Base-by-base conservation (phyloP, 768 basidiomycete genomes). In the Lactarius evosmus region DNA sequence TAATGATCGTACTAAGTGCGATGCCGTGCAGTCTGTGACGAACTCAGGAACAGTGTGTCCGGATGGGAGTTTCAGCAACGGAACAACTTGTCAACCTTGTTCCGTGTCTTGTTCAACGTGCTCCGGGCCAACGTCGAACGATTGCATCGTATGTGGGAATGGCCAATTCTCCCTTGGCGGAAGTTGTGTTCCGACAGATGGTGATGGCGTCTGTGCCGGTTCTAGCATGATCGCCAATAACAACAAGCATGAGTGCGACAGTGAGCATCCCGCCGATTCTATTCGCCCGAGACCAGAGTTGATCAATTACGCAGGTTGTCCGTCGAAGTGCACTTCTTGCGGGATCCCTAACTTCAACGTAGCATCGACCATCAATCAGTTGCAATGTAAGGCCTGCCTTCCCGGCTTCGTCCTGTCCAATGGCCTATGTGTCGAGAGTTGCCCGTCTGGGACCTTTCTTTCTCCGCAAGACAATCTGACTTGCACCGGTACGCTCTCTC, bases 301-400 rank as follows among this genome's bases (percentile, higher is more conserved):
- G 22, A 64, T 22, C 40, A 44, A 61, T 46, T 62, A 58, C 65
- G 34, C 67, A 94, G 91, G 83, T 60, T 94, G 94, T 72, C 92
- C 92, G 8, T 78, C 88, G 2, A 89, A 89, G 73, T 95, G 93
- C 71, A 89, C 88, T 9, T 78, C 84, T 2, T 95, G 93, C 76
- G 76, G 80, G 60, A 91, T 92, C 65, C 78, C 88, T 6, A 83
- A 81, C 67, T 95, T 95, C 72, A 87, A 72, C 64, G 79, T 81
- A 12, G 82, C 82, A 2, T 92, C 92, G 17, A 87, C 85, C 0
- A 75, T 86, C 53, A 75, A 81, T 60, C 80, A 88, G 59, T 77
- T 84, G 3, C 83, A 91, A 68, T 94, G 93, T 72, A 89, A 87
- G 14, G 85, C 80, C 1, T 95, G 93, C 73, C 71, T 95, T 38